A percentile compares a stretch with the other conserved stretches of the same genome.
These are phyloP conservation scores for Cylindricascospora bacillispora DNA, from an alignment of 1,139 yeast species.

Conservation along the genomic window DNA sequence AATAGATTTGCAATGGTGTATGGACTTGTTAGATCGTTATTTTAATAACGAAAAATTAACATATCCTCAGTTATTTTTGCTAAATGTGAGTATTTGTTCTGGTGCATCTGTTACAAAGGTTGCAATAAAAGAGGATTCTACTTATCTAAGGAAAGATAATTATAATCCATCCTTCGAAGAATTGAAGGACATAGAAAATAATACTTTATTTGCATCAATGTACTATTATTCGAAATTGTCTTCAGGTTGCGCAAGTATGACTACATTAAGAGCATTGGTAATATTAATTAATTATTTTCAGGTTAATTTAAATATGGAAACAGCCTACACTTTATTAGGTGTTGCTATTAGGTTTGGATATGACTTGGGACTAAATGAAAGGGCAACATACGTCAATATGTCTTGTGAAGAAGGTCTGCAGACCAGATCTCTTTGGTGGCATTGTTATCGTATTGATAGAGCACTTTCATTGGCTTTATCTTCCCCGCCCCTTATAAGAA, in stretches of 20 bases:
- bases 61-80: slow-evolving; percentile 16
- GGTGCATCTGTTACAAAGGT: slow-evolving; percentile 14
- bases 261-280: slow-evolving; percentile 15
- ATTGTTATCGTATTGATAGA: slow-evolving; percentile 16
- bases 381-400: slow-evolving; percentile 9
- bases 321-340: slow-evolving; percentile 13
- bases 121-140: slow-evolving; percentile 7
- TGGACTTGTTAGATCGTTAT: slow-evolving; percentile 11
- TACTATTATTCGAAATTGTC: slow-evolving; percentile 18
- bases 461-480: slow-evolving; percentile 13
- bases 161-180: slow-evolving; percentile 12
- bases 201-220: slow-evolving; percentile 15
- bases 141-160: slow-evolving; percentile 13
- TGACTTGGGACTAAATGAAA: slow-evolving; percentile 13
- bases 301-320: slow-evolving; percentile 12
- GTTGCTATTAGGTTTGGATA: slow-evolving; percentile 19
- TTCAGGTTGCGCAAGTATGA: slow-evolving; percentile 13
- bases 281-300: slow-evolving; percentile 14
- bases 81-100: slow-evolving; percentile 15
- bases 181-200: slow-evolving; percentile 13
- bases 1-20: slow-evolving; percentile 10
- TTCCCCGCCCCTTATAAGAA: slow-evolving; percentile 14
- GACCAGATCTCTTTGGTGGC: slow-evolving; percentile 18
- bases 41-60: slow-evolving; percentile 10
- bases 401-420: slow-evolving; percentile 9